A percentile compares a stretch with the other conserved stretches of the same genome.
phyloP scores from a whole-genome alignment of 225 moss, liverwort and hornwort species.

The Marchantia polymorpha region DNA sequence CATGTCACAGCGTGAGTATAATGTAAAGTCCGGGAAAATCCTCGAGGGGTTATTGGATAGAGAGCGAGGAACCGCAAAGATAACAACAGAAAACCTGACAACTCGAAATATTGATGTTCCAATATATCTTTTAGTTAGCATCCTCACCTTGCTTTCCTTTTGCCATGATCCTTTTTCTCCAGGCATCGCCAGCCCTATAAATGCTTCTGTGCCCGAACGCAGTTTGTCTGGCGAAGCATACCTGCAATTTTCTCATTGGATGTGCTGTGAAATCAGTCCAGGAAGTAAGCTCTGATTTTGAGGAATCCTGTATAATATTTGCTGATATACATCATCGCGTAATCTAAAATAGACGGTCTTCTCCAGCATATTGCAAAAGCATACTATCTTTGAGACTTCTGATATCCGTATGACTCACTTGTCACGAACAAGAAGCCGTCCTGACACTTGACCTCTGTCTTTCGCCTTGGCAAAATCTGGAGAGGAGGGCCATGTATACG shows the following conservation, averaged over 20 bases:
- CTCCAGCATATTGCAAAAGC: not conserved
- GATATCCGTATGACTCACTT: not conserved
- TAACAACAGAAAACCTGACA: too few species aligned
- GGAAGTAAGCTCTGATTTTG: not conserved
- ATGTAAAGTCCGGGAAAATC: too few species aligned
- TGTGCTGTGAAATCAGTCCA: not conserved
- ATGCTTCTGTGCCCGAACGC: not conserved
- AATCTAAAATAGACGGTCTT: not conserved
- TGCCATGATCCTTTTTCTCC: not conserved
- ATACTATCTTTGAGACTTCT: not conserved
- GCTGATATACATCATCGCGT: not conserved
- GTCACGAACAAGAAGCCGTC: constrained; percentile 9
- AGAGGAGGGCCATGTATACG: constrained; percentile 59
- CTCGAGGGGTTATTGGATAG: too few species aligned
- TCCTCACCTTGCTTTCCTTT: not conserved
- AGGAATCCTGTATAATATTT: not conserved
- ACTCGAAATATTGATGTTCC: too few species aligned
- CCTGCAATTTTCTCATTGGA: not conserved
- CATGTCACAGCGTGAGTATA: too few species aligned
- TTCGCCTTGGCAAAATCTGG: constrained; percentile 47
- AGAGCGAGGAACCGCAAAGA: too few species aligned
- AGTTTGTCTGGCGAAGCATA: not conserved
- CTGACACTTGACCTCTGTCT: constrained; percentile 40
- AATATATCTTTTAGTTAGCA: too few species aligned
- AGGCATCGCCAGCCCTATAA: not conserved